These are phyloP conservation scores for Blastomyces emzantsi DNA, from an alignment of 2,329 filamentous ascomycete genomes.

Conservation along the genomic window DNA sequence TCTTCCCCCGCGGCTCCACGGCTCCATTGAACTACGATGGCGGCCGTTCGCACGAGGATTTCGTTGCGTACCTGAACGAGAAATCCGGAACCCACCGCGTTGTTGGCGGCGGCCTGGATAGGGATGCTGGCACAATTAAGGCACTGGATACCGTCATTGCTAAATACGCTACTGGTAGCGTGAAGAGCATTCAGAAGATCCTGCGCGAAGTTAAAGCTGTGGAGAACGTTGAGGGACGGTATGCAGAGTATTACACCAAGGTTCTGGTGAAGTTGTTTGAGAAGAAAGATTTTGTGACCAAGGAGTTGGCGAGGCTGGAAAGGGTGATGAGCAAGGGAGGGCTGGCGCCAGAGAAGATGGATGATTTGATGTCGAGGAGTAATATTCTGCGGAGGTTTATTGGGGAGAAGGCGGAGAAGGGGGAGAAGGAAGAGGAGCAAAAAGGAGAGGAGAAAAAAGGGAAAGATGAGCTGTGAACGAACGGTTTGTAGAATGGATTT, in stretches of 20 bases:
- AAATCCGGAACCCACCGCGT: constrained; percentile 81
- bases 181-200: constrained; percentile 57
- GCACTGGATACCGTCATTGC: constrained; percentile 65
- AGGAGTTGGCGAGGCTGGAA: constrained; percentile 74
- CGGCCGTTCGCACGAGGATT: constrained; percentile 64
- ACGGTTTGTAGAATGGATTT: constrained; percentile 10
- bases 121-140: constrained; percentile 71
- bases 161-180: constrained; percentile 49
- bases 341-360: constrained; percentile 73
- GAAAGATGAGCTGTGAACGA: constrained; percentile 62
- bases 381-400: constrained; percentile 80
- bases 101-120: constrained; percentile 69
- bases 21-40: constrained; percentile 63
- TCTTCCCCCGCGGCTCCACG: constrained; percentile 78
- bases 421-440: constrained; percentile 55
- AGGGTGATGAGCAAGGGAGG: constrained; percentile 79
- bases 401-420: constrained; percentile 48
- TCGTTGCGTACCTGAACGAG: constrained; percentile 76
- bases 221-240: constrained; percentile 65
- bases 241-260: constrained; percentile 88
- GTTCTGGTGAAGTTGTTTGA: constrained; percentile 76
- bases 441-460: constrained; percentile 45
- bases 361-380: constrained; percentile 75
- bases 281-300: constrained; percentile 69
- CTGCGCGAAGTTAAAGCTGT: constrained; percentile 63